These are phyloP conservation scores for Aspergillus kassunensis DNA, from an alignment of 495 filamentous ascomycete species.

Conservation along the genomic window DNA sequence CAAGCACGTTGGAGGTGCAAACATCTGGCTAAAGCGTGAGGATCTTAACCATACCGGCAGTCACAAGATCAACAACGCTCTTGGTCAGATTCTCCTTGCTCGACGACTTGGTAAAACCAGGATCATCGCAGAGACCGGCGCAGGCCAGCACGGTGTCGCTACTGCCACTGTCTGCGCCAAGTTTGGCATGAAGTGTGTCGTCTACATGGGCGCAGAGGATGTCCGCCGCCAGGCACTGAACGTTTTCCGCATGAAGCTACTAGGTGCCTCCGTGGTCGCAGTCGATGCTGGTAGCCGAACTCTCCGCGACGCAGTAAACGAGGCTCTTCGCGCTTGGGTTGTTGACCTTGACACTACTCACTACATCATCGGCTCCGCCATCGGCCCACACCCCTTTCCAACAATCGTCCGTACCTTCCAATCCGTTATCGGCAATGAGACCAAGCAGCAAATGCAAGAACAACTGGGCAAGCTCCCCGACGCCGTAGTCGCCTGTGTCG, in stretches of 20 bases:
- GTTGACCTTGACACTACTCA: constrained; percentile 83
- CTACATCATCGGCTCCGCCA: constrained; percentile 94
- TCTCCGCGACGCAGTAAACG: constrained; percentile 93
- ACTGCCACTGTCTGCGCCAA: constrained; percentile 95
- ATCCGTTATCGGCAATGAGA: constrained; percentile 88
- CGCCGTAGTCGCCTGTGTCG: constrained; percentile 93
- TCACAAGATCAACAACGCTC: constrained; percentile 97
- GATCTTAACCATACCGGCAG: constrained; percentile 83
- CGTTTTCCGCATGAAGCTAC: constrained; percentile 94
- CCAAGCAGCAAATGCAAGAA: constrained; percentile 79
- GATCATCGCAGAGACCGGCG: constrained; percentile 94
- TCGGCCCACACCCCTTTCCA: constrained; percentile 92
- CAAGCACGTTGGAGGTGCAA: constrained; percentile 81
- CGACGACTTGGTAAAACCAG: constrained; percentile 79
- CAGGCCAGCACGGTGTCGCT: constrained; percentile 95
- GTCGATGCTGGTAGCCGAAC: constrained; percentile 84
- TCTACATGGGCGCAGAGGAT: constrained; percentile 96
- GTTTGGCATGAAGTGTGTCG: constrained; percentile 91
- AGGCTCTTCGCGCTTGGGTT: constrained; percentile 86
- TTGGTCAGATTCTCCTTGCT: constrained; percentile 85
- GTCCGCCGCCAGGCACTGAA: constrained; percentile 90
- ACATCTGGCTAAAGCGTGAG: constrained; percentile 93
- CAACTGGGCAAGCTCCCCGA: constrained; percentile 85
- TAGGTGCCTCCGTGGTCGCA: constrained; percentile 81
- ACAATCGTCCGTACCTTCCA: constrained; percentile 96